Evolutionary conservation across 208 protist genomes (phyloP), one percentile per base, ranked within the genome.

Genomic region (Balamuthia mandrillaris): DNA sequence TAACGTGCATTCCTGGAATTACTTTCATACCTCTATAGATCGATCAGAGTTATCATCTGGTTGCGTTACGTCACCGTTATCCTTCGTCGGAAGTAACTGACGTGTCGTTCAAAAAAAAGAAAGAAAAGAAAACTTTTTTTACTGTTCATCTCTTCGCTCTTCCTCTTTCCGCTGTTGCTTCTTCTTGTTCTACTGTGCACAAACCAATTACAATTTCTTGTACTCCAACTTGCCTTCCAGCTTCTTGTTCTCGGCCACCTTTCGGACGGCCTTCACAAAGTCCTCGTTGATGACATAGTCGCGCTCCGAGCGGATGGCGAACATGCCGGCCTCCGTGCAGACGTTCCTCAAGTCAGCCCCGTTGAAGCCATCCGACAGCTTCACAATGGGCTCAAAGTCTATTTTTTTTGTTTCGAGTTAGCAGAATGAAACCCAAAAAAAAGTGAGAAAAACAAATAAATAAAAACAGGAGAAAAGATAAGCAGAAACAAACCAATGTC

Each of bases 261-360:
- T 99, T 52, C 98, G 94, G 18, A 96, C 96, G 39, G 97, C 98
- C 90, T 99, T 99, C 92, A 99, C 98, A 87, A 99, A 99, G 89
- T 99, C 98, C 70, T 99, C 97, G 86, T 98, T 95, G 72, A 97
- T 96, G 18, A 97, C 93, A 89, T 98, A 98, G 88, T 99, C 98
- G 60, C 98, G 93, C 39, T 97, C 96, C 0, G 90, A 97, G 54
- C 98, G 94, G 63, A 99, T 96, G 42, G 98, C 98, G 88, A 99
- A 98, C 96, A 99, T 98, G 79, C 98, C 98, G 2, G 98, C 98
- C 93, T 99, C 98, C 2, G 98, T 99, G 91, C 97, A 99, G 47
- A 99, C 95, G 87, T 98, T 98, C 5, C 95, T 92, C 44, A 99
- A 84, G 93, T 99, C 98, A 0, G 98, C 98, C 3, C 97, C 98